Conservation (phyloP, 306 rosid species). For the Vigna reflexopilosa region DNA sequence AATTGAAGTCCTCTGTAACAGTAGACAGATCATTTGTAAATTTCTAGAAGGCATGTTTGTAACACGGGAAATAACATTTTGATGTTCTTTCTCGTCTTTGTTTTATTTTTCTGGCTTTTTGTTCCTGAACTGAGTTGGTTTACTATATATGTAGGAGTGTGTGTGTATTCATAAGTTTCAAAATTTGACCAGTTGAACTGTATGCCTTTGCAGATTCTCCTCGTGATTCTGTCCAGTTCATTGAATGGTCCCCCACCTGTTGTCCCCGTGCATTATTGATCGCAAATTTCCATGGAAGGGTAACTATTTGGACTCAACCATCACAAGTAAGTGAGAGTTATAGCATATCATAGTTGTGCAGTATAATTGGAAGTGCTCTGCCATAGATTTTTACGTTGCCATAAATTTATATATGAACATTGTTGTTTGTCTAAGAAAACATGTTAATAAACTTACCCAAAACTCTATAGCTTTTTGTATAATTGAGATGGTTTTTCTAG, state of each 20-base stretch:
- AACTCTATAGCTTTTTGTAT: conserved; percentile 3
- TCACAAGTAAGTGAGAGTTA: conserved; percentile 73
- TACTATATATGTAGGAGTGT: neutral
- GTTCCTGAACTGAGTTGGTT: conserved; percentile 31
- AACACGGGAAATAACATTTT: conserved; percentile 17
- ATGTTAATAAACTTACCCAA: conserved; percentile 29
- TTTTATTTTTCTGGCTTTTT: neutral
- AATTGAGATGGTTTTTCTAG: conserved; percentile 1
- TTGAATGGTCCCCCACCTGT: conserved; percentile 96
- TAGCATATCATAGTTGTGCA: conserved; percentile 13
- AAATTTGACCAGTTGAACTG: conserved; percentile 41
- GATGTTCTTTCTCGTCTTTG: conserved; percentile 11
- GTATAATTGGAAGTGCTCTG: conserved; percentile 18
- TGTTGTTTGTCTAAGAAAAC: conserved; percentile 30
- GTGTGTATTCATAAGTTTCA: neutral
- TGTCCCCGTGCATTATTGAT: conserved; percentile 88
- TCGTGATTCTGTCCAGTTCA: conserved; percentile 98
- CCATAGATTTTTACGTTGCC: conserved; percentile 1
- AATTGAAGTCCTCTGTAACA: conserved; percentile 25
- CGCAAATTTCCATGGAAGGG: conserved; percentile 98
- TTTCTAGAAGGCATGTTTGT: conserved; percentile 23
- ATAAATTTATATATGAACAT: conserved; percentile 23
- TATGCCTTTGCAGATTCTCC: conserved; percentile 73
- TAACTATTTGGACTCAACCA: conserved; percentile 96
- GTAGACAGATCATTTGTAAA: conserved; percentile 22